phyloP scores from a whole-genome alignment of 495 filamentous ascomycete genomes.

The Aspergillus diversus region DNA sequence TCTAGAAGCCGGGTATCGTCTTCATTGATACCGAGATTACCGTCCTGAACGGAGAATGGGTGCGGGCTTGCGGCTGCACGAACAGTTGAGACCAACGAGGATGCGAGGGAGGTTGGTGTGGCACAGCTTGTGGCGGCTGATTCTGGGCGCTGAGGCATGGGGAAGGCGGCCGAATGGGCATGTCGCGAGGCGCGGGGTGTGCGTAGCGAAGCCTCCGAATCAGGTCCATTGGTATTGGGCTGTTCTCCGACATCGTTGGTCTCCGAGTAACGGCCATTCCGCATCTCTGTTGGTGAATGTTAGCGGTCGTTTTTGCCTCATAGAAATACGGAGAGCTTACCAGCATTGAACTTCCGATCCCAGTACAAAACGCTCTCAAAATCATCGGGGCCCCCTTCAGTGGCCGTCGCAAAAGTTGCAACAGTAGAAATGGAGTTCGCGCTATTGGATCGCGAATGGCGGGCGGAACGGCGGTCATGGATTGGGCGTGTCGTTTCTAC shows the following conservation, averaged over 20 bases:
- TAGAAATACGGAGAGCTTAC: conserved; percentile 23
- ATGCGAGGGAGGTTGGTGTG: conserved; percentile 44
- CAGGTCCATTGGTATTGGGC: conserved; percentile 1
- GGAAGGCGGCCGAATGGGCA: neutral
- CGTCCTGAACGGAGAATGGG: conserved; percentile 25
- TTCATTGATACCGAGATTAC: conserved; percentile 56
- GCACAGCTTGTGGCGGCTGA: conserved; percentile 36
- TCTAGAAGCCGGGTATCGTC: conserved; percentile 80
- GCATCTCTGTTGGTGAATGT: conserved; percentile 31
- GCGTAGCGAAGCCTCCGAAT: conserved; percentile 16
- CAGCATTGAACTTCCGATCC: conserved; percentile 47
- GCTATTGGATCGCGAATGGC: conserved; percentile 58
- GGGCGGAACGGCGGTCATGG: conserved; percentile 26
- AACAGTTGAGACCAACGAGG: conserved; percentile 43
- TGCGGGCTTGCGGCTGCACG: conserved; percentile 45
- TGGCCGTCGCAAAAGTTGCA: conserved; percentile 83
- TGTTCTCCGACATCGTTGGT: conserved; percentile 23
- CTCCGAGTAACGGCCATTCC: conserved; percentile 26
- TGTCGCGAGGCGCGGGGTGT: conserved; percentile 24
- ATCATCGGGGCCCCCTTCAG: conserved; percentile 60
- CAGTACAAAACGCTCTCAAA: conserved; percentile 46
- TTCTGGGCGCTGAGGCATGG: conserved; percentile 30
- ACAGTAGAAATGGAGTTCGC: conserved; percentile 72
- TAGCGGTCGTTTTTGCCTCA: conserved; percentile 7
- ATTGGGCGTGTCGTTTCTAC: conserved; percentile 68